phyloP scores from a whole-genome alignment of 2,329 filamentous ascomycete species.

The Magnaporthiopsis rhizophila region DNA sequence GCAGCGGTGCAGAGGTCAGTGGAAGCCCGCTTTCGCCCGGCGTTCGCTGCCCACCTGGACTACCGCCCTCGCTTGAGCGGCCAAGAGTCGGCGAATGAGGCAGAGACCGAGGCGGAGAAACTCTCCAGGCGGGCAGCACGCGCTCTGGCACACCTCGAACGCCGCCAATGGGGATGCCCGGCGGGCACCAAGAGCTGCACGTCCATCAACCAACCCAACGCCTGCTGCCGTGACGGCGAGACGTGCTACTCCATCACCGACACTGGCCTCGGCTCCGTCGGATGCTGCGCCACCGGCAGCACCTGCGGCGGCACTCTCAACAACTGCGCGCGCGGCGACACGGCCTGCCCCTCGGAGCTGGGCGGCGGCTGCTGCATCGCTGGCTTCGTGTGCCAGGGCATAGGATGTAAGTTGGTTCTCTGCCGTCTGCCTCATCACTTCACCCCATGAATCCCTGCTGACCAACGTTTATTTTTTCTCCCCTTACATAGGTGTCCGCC shows the following conservation, averaged over 20 bases:
- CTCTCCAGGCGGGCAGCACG: conserved; percentile 35
- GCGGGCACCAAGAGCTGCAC: conserved; percentile 56
- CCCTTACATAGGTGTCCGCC: conserved; percentile 23
- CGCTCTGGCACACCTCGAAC: conserved; percentile 39
- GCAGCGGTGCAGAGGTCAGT: conserved; percentile 7
- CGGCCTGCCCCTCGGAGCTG: conserved; percentile 53
- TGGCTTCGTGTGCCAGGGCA: conserved; percentile 59
- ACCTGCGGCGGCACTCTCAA: conserved; percentile 57
- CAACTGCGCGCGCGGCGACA: conserved; percentile 52
- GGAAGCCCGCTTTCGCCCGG: conserved; percentile 34
- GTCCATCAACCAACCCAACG: conserved; percentile 56
- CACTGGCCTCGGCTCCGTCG: conserved; percentile 57
- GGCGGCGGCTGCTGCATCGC: conserved; percentile 72
- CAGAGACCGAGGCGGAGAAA: neutral
- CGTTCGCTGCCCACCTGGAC: conserved; percentile 41
- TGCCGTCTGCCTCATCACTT: conserved; percentile 8
- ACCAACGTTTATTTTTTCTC: neutral
- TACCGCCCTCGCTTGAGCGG: neutral
- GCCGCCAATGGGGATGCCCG: conserved; percentile 59
- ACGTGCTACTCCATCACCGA: conserved; percentile 58
- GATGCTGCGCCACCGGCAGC: conserved; percentile 63
- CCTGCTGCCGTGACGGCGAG: conserved; percentile 62
- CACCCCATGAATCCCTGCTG: neutral
- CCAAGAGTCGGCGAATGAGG: conserved; percentile 12
- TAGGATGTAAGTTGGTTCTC: conserved; percentile 53